Conservation (phyloP, 495 filamentous ascomycete species). For the Jackrogersella multiformis region DNA sequence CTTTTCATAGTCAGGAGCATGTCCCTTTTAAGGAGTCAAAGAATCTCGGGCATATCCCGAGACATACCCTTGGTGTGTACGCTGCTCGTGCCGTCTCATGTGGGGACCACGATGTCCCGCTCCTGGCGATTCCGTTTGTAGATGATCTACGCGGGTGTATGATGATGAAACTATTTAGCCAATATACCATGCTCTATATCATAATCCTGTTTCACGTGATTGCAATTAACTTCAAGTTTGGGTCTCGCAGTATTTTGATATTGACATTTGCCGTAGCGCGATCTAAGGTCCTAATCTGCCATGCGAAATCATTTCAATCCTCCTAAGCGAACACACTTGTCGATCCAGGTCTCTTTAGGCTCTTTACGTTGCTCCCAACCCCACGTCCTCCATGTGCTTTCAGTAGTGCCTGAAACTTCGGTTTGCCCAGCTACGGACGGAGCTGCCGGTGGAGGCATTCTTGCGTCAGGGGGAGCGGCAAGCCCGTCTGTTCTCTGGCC, state of each 20-base stretch:
- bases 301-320: slow-evolving; percentile 18
- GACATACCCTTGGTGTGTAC: slow-evolving; percentile 78
- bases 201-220: not conserved
- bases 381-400: slow-evolving; percentile 43
- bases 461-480: slow-evolving; percentile 13
- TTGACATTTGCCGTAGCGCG: not conserved
- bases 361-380: slow-evolving; percentile 31
- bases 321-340: slow-evolving; percentile 32
- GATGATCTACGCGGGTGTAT: no score
- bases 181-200: not conserved
- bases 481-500: slow-evolving; percentile 8
- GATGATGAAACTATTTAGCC: no score
- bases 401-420: slow-evolving; percentile 23
- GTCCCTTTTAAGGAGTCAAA: not conserved
- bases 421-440: slow-evolving; percentile 36
- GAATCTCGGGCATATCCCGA: not conserved
- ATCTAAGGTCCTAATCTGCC: slow-evolving; percentile 9
- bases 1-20: not conserved
- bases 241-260: not conserved
- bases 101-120: no score
- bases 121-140: no score
- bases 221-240: not conserved
- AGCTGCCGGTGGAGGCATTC: slow-evolving; percentile 29
- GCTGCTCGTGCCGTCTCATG: slow-evolving; percentile 87
- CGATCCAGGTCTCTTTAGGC: slow-evolving; percentile 30